These are phyloP conservation scores for Entophlyctis helioformis DNA, from an alignment of 192 early-diverging fungal genomes.

Conservation along the genomic window DNA sequence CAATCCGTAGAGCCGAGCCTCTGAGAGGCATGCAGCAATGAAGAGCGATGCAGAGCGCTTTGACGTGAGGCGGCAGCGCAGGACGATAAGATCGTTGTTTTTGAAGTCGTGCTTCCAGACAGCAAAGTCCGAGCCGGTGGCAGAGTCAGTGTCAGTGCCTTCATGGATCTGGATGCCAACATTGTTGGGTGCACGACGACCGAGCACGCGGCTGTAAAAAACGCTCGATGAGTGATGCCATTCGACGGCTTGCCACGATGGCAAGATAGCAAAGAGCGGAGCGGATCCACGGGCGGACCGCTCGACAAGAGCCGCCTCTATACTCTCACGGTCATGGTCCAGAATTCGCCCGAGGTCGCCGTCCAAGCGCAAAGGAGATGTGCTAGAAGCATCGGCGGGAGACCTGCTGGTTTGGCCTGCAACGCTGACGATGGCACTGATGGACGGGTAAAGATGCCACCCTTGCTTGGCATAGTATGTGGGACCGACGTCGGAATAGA, in stretches of 20 bases:
- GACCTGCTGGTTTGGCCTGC: neutral
- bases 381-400: neutral
- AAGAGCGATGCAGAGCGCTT: neutral
- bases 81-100: neutral
- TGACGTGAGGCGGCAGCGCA: neutral
- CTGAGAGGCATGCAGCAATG: neutral
- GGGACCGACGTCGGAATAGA: constrained; percentile 13
- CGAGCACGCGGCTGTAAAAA: neutral
- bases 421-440: neutral
- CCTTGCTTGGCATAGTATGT: constrained; percentile 7
- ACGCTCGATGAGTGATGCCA: neutral
- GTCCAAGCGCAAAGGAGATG: neutral
- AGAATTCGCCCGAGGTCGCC: neutral
- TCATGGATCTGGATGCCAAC: neutral
- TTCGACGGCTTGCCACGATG: neutral
- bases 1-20: neutral
- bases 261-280: neutral
- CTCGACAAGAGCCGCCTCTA: too few species aligned
- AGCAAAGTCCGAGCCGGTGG: neutral
- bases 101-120: constrained; percentile 1
- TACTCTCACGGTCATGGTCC: neutral
- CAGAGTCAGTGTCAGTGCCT: neutral
- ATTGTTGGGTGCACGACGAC: too few species aligned
- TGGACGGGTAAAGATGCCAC: constrained; percentile 1
- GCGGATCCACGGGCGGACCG: neutral